A percentile compares a stretch with the other conserved stretches of the same genome.
Conservation (phyloP, 2,329 filamentous ascomycete species). For the Stagonosporopsis rhizophila region DNA sequence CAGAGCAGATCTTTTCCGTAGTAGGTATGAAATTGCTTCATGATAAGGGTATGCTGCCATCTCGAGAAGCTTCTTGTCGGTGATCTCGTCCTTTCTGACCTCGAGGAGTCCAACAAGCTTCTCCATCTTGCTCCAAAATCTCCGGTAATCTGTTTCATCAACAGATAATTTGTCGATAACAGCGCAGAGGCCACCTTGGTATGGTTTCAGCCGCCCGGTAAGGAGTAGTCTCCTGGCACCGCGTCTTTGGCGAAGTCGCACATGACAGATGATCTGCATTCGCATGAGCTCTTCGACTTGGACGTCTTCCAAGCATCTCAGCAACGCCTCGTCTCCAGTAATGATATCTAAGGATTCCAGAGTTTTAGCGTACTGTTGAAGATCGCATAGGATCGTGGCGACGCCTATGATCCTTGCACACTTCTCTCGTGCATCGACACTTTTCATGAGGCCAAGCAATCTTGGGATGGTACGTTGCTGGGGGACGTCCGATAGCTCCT, state of each 20-base stretch:
- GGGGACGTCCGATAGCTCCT: not conserved
- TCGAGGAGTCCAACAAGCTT: no score
- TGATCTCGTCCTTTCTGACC: no score
- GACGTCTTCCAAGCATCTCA: not conserved
- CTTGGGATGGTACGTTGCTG: not conserved
- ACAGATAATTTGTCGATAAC: no score
- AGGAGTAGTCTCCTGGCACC: not conserved
- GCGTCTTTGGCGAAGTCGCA: not conserved
- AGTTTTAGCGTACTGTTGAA: not conserved
- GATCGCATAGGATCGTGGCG: not conserved
- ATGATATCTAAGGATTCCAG: not conserved
- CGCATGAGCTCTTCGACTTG: not conserved
- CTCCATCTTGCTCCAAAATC: no score
- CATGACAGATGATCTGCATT: not conserved
- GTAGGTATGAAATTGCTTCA: no score
- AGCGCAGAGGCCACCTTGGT: no score
- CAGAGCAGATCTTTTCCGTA: no score
- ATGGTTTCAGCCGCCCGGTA: not conserved
- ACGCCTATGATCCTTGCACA: not conserved
- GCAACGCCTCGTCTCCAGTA: not conserved
- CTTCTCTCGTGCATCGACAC: not conserved
- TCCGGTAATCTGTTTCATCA: no score
- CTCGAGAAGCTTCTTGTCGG: no score
- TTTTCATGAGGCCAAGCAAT: not conserved
- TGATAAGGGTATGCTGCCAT: no score